A percentile compares a stretch with the other conserved stretches of the same genome.
These are phyloP conservation scores for Mycena polygramma DNA, from an alignment of 768 basidiomycete genomes.

Conservation along the genomic window DNA sequence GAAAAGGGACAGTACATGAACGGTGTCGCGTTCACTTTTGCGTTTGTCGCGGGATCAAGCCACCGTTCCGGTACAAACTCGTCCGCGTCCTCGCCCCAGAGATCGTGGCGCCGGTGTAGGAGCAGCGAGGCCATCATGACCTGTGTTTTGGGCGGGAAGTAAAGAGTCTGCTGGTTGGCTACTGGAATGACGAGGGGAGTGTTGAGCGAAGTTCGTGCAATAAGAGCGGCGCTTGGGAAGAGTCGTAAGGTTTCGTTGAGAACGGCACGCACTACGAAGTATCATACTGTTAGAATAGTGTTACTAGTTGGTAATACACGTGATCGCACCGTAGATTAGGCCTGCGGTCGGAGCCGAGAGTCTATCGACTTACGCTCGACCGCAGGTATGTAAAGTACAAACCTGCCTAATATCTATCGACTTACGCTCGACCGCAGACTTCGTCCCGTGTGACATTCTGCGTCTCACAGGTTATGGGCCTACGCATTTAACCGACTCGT, in stretches of 20 bases:
- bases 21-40: constrained; percentile 13
- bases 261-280: constrained; percentile 60
- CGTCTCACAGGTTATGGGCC: no score
- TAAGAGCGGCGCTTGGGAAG: constrained; percentile 24
- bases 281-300: no score
- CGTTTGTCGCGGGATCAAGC: constrained; percentile 15
- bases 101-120: constrained; percentile 10
- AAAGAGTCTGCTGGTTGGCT: constrained; percentile 3
- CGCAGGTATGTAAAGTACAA: no score
- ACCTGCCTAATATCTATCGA: no score
- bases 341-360: no score
- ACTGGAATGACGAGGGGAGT: constrained; percentile 24
- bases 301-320: no score
- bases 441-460: no score
- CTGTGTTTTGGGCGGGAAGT: constrained; percentile 18
- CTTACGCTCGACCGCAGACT: no score
- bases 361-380: no score
- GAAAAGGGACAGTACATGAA: constrained; percentile 28
- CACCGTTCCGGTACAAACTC: constrained; percentile 21
- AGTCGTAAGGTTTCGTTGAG: constrained; percentile 50
- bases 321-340: no score
- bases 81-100: constrained; percentile 19
- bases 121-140: constrained; percentile 22
- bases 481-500: no score
- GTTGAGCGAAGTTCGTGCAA: constrained; percentile 15